phyloP scores from a whole-genome alignment of 2,329 filamentous ascomycete species.

The Teratosphaeria zuluensis region DNA sequence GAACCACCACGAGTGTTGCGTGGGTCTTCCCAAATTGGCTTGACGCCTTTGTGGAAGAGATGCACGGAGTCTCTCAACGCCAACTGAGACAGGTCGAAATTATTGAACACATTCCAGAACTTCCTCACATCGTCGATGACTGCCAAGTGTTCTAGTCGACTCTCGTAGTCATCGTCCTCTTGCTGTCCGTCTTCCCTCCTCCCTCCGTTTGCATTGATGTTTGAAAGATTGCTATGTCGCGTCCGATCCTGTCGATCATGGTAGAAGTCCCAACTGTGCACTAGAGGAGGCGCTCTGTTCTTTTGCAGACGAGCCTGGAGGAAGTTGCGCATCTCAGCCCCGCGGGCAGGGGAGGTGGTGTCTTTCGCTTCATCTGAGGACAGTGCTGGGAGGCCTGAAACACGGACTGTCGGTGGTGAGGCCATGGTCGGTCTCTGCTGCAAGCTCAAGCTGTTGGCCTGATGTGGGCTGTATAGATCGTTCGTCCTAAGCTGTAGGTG shows the following conservation, averaged over 20 bases:
- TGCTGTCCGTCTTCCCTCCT: conserved; percentile 1
- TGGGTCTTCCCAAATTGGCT: conserved; percentile 76
- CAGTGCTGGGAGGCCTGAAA: conserved; percentile 38
- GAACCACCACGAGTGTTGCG: conserved; percentile 77
- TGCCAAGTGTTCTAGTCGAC: conserved; percentile 37
- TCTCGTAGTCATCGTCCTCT: conserved; percentile 28
- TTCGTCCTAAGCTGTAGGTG: neutral
- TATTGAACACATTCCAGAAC: conserved; percentile 49
- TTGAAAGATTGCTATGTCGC: conserved; percentile 2
- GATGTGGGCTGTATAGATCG: neutral
- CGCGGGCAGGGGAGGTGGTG: conserved; percentile 60
- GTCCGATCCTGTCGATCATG: conserved; percentile 36
- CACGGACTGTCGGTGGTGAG: neutral
- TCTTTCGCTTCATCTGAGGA: conserved; percentile 42
- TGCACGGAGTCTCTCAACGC: conserved; percentile 59
- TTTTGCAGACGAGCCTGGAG: conserved; percentile 29
- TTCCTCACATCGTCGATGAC: conserved; percentile 38
- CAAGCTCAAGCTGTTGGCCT: neutral
- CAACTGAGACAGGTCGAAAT: conserved; percentile 66
- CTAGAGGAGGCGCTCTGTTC: conserved; percentile 40
- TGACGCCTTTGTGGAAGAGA: conserved; percentile 72
- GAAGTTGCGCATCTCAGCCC: conserved; percentile 58
- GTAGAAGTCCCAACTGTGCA: conserved; percentile 45
- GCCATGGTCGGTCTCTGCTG: neutral
- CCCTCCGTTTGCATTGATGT: conserved; percentile 11